Percentiles rank a stretch among this genome's conserved stretches.
phyloP scores from a whole-genome alignment of 768 basidiomycete genomes.

The Lepiota venenata region DNA sequence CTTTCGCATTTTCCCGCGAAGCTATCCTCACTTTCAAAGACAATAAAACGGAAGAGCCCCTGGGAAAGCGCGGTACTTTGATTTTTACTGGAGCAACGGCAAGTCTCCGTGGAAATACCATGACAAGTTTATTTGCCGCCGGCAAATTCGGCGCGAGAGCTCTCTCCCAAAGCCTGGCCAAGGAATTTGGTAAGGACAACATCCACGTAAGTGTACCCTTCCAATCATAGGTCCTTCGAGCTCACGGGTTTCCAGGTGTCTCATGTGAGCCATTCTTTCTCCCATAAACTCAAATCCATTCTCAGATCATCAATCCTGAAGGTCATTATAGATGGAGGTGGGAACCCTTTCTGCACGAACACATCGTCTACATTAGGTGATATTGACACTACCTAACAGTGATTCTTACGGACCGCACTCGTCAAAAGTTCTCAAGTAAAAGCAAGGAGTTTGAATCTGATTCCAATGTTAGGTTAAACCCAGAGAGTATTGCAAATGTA shows the following conservation, averaged over 20 bases:
- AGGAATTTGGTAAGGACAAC: conserved; percentile 72
- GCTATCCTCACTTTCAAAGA: conserved; percentile 58
- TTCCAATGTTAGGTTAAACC: conserved; percentile 46
- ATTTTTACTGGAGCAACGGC: conserved; percentile 78
- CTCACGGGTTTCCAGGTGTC: conserved; percentile 1
- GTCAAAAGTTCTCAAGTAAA: conserved; percentile 15
- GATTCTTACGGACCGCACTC: conserved; percentile 32
- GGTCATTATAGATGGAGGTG: conserved; percentile 70
- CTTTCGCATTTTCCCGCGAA: conserved; percentile 62
- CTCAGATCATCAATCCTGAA: conserved; percentile 20
- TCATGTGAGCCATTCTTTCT: not conserved
- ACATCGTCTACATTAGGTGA: not conserved
- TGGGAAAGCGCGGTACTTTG: conserved; percentile 59
- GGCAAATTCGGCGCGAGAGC: conserved; percentile 62
- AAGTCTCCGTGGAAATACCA: conserved; percentile 55
- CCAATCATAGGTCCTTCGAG: conserved; percentile 22
- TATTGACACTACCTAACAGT: conserved; percentile 18
- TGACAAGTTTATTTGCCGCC: conserved; percentile 60
- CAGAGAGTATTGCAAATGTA: conserved; percentile 71
- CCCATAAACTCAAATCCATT: not conserved
- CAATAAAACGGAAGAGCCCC: conserved; percentile 43
- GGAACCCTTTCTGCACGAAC: conserved; percentile 11
- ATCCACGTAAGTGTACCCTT: conserved; percentile 68
- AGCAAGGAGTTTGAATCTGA: conserved; percentile 41
- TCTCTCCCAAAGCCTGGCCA: conserved; percentile 66